Evolutionary conservation across 148 eudicot genomes (phyloP), one percentile per base, ranked within the genome.

Genomic region (Rhododendron ovatum): DNA sequence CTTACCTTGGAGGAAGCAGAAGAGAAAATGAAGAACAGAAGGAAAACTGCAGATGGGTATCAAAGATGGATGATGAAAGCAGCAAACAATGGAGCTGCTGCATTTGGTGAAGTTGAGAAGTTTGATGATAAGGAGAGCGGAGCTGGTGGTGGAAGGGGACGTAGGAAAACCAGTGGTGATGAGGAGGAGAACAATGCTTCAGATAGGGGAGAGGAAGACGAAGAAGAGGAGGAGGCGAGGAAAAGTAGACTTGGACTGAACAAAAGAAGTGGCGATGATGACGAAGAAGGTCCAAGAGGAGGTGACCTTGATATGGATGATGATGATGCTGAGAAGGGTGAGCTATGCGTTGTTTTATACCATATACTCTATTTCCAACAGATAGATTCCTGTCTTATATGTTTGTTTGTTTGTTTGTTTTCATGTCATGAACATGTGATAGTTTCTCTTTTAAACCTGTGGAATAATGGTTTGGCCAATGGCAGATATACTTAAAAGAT

Each of bases 11-110:
- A 97, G 89, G 99, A 97, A 91, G 99, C 99, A 10, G 99, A 97
- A 90, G 99, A 97, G 89, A 95, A 95, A 89, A 95, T 97, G 94
- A 97, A 93, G 85, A 97, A 97, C 88, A 93, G 99, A 90, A 91
- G 96, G 88, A 95, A 93, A 90, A 93, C 96, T 82, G 96, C 98
- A 12, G 99, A 97, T 87, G 99, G 99, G 22, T 95, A 95, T 83
- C 86, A 94, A 88, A 93, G 99, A 87, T 97, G 99, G 99, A 95
- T 97, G 98, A 97, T 97, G 99, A 97, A 97, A 91, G 94, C 96
- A 63, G 98, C 99, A 48, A 95, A 92, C 88, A 93, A 90, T 85
- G 99, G 99, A 73, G 86, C 99, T 83, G 95, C 98, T 78, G 95
- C 95, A 24, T 95, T 97, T 91, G 94, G 95, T 86, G 95, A 92